These are phyloP conservation scores for Mangifera indica DNA, from an alignment of 345 rosid species.

Conservation along the genomic window DNA sequence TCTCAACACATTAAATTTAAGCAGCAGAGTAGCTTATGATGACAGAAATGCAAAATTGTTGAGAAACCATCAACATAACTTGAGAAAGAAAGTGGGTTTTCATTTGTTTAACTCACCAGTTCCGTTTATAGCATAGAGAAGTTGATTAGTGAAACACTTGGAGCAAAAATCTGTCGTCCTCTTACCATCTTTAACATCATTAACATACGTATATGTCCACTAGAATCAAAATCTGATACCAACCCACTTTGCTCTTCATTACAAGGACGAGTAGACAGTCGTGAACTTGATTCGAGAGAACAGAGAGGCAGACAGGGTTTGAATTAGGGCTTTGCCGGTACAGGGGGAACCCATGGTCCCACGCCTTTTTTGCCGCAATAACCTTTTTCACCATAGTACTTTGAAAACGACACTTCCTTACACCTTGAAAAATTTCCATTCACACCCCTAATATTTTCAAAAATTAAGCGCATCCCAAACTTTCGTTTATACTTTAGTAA, in stretches of 20 bases:
- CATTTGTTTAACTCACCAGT: neutral
- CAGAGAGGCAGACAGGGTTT: neutral
- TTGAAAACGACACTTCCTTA: too few species aligned
- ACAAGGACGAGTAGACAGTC: too few species aligned
- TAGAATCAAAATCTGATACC: neutral
- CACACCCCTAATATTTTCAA: too few species aligned
- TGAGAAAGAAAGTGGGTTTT: neutral
- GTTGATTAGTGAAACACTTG: neutral
- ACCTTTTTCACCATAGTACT: too few species aligned
- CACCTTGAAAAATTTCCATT: too few species aligned
- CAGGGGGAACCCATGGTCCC: too few species aligned
- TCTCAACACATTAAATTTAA: too few species aligned
- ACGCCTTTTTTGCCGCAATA: too few species aligned
- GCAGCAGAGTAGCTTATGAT: neutral
- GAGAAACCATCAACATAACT: neutral
- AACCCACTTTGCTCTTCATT: neutral
- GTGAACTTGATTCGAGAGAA: too few species aligned
- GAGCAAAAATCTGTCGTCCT: neutral
- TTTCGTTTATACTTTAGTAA: too few species aligned
- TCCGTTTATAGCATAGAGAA: neutral
- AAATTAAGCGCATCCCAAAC: too few species aligned
- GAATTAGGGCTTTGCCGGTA: neutral
- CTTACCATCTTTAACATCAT: conserved; percentile 16
- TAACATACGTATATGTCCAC: too few species aligned
- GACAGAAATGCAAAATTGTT: neutral